A percentile compares a stretch with the other conserved stretches of the same genome.
Evolutionary conservation across 495 filamentous ascomycete species (phyloP).

Genomic region (Pyrenopolyporus hunteri): DNA sequence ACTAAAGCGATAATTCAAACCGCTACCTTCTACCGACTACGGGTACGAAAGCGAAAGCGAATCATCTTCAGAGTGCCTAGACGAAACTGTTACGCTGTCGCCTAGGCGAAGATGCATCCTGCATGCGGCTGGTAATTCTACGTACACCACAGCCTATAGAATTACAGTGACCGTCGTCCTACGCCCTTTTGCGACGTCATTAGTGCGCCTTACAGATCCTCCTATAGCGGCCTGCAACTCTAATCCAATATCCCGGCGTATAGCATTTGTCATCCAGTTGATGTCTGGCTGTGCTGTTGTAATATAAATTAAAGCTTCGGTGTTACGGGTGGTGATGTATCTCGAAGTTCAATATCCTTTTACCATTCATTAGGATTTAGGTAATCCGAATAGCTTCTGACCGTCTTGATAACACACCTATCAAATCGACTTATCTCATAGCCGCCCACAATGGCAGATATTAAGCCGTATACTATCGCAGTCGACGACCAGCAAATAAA

Average conservation of each 20-base stretch:
- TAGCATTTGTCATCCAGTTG: constrained; percentile 1
- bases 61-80: neutral
- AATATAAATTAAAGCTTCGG: constrained; percentile 19
- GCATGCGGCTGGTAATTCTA: constrained; percentile 10
- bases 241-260: neutral
- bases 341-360: neutral
- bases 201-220: constrained; percentile 14
- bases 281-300: neutral
- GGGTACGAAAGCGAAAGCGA: neutral
- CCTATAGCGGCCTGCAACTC: constrained; percentile 1
- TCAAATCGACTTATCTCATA: neutral
- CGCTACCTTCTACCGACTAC: no score
- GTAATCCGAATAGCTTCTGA: neutral
- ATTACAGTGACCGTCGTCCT: neutral
- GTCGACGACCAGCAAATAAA: constrained; percentile 39
- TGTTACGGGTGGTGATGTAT: neutral
- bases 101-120: constrained; percentile 24
- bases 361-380: neutral
- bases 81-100: neutral
- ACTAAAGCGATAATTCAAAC: no score
- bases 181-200: constrained; percentile 35
- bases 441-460: constrained; percentile 36
- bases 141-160: neutral
- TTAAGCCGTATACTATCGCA: constrained; percentile 44
- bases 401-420: neutral